phyloP scores from a whole-genome alignment of 768 basidiomycete species.

The Lanmaoa pseudosensibilis region DNA sequence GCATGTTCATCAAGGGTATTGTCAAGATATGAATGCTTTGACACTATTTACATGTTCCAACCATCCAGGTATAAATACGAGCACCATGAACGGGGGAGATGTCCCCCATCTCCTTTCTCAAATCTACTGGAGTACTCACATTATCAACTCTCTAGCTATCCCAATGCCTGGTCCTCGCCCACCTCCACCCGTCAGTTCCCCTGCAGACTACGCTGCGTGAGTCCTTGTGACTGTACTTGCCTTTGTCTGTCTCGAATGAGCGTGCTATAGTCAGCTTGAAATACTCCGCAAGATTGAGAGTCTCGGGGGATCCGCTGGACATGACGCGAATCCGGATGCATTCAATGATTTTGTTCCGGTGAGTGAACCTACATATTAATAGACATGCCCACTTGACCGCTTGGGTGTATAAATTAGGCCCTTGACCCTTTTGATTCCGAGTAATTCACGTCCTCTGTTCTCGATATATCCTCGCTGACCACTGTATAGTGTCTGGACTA shows the following conservation, averaged over 20 bases:
- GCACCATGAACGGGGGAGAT: background rate
- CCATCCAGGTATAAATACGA: background rate
- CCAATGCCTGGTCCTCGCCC: background rate
- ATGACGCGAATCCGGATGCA: background rate
- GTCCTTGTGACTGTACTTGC: background rate
- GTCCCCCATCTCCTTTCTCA: background rate
- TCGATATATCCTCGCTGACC: background rate
- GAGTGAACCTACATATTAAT: background rate
- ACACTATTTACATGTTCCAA: background rate
- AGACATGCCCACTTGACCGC: background rate
- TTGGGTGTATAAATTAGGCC: background rate
- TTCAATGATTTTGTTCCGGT: background rate
- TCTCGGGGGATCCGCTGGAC: constrained; percentile 3
- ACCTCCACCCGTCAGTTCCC: background rate
- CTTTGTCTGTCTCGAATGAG: background rate
- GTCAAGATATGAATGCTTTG: background rate
- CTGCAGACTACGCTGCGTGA: background rate
- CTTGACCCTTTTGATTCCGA: background rate
- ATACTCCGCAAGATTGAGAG: background rate
- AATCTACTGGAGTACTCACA: background rate
- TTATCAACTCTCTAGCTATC: background rate
- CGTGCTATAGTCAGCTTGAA: background rate
- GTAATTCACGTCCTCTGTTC: background rate
- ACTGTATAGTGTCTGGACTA: background rate
- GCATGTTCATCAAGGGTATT: background rate